Conservation (phyloP, 1,284 basidiomycete genomes). For the Malassezia japonica region DNA sequence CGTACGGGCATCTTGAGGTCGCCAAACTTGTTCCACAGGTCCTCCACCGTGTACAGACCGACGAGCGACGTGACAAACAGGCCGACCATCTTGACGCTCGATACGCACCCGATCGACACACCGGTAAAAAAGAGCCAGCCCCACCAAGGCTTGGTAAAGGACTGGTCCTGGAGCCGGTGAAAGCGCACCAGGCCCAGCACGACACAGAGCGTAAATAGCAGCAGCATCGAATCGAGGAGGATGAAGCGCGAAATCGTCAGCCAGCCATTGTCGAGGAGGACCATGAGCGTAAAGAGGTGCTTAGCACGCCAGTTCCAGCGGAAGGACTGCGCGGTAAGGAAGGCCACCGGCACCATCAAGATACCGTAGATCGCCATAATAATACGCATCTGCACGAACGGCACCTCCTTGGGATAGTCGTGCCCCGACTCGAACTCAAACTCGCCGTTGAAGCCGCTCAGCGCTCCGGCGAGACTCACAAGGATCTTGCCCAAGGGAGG, state of each 20-base stretch:
- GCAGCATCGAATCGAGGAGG: conserved; percentile 89
- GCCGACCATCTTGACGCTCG: conserved; percentile 92
- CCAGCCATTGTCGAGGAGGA: conserved; percentile 82
- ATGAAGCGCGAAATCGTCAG: conserved; percentile 93
- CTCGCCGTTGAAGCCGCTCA: conserved; percentile 80
- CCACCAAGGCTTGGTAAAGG: conserved; percentile 95
- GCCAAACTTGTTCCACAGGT: conserved; percentile 96
- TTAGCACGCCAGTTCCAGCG: conserved; percentile 81
- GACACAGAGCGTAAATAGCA: conserved; percentile 95
- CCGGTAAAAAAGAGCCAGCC: conserved; percentile 84
- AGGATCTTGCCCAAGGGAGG: conserved; percentile 98
- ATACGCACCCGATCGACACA: conserved; percentile 86
- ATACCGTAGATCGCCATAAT: conserved; percentile 90
- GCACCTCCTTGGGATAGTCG: conserved; percentile 71
- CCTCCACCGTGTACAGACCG: conserved; percentile 90
- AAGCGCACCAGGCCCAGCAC: conserved; percentile 92
- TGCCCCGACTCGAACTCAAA: conserved; percentile 94
- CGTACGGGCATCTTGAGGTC: conserved; percentile 79
- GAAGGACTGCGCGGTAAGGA: conserved; percentile 92
- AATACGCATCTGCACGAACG: conserved; percentile 87
- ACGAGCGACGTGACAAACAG: conserved; percentile 89
- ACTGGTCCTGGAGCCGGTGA: conserved; percentile 86
- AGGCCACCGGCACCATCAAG: conserved; percentile 85
- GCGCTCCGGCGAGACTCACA: conserved; percentile 79
- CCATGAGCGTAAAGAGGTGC: conserved; percentile 88